phyloP scores from a whole-genome alignment of 139 green algal genomes.

The Tetradesmus lagerheimii region DNA sequence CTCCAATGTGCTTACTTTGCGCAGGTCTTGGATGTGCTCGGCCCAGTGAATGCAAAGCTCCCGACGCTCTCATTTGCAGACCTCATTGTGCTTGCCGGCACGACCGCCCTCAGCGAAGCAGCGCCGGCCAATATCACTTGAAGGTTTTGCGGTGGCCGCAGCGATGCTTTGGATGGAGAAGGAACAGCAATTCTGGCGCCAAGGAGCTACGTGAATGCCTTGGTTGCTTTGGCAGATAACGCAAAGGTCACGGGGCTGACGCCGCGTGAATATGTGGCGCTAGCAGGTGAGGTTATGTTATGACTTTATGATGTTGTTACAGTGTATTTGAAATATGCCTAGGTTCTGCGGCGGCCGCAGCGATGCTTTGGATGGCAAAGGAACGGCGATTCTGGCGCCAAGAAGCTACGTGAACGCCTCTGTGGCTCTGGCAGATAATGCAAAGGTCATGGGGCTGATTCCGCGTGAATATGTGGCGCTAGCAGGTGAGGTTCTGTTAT shows the following conservation, averaged over 20 bases:
- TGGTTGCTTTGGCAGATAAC: constrained; percentile 38
- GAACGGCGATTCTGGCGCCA: constrained; percentile 32
- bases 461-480: constrained; percentile 48
- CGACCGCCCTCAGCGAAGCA: background rate
- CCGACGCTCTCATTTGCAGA: constrained; percentile 53
- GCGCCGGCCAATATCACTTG: too few relatives aligned
- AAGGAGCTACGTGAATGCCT: background rate
- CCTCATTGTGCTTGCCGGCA: constrained; percentile 63
- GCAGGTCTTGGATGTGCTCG: constrained; percentile 6
- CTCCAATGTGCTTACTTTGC: too few relatives aligned
- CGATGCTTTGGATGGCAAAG: constrained; percentile 29
- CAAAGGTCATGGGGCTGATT: constrained; percentile 42
- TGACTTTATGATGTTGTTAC: too few relatives aligned
- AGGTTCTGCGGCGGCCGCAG: constrained; percentile 61
- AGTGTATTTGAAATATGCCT: constrained; percentile 29
- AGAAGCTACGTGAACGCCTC: constrained; percentile 13
- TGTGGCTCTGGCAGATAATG: constrained; percentile 33
- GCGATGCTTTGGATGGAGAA: constrained; percentile 29
- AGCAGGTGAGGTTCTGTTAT: background rate
- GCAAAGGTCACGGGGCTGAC: constrained; percentile 45
- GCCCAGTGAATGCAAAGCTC: constrained; percentile 12
- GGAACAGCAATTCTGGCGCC: constrained; percentile 36
- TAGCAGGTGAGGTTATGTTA: constrained; percentile 7
- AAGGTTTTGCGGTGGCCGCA: constrained; percentile 64
- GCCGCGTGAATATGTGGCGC: constrained; percentile 38